Conservation (phyloP, 169 alveolate species). For the Plasmodium inui region DNA sequence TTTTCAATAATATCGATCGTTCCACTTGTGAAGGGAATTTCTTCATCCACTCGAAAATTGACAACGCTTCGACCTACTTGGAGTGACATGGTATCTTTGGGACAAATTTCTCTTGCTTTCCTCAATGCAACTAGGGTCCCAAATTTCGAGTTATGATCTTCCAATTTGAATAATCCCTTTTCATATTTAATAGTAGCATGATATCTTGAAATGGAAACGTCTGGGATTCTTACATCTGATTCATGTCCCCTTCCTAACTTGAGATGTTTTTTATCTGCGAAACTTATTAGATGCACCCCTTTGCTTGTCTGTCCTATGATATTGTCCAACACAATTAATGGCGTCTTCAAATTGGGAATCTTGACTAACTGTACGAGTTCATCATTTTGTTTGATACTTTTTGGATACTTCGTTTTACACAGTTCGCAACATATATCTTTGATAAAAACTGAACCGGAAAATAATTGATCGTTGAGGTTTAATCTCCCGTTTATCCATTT, state of each 20-base stretch:
- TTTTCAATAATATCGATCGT: conserved; percentile 66
- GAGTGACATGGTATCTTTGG: conserved; percentile 78
- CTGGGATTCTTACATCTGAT: conserved; percentile 97
- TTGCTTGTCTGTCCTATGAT: conserved; percentile 84
- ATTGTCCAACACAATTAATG: conserved; percentile 92
- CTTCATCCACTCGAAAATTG: conserved; percentile 79
- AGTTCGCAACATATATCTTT: conserved; percentile 89
- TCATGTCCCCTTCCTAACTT: conserved; percentile 98
- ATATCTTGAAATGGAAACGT: conserved; percentile 97
- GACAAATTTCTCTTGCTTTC: conserved; percentile 83
- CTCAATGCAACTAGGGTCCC: conserved; percentile 96
- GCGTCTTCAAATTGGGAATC: conserved; percentile 89
- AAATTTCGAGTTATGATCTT: conserved; percentile 97
- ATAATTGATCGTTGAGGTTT: conserved; percentile 81
- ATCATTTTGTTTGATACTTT: conserved; percentile 82
- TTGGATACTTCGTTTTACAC: conserved; percentile 89
- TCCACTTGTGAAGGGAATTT: conserved; percentile 59
- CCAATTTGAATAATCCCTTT: conserved; percentile 92
- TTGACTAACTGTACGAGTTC: conserved; percentile 84
- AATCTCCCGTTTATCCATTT: conserved; percentile 95
- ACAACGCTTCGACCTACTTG: conserved; percentile 87
- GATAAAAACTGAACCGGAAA: conserved; percentile 81
- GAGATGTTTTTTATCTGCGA: conserved; percentile 85
- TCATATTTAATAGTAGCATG: conserved; percentile 95
- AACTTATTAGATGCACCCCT: conserved; percentile 87